These are phyloP conservation scores for Corchorus olitorius DNA, from an alignment of 345 rosid genomes.

Conservation along the genomic window DNA sequence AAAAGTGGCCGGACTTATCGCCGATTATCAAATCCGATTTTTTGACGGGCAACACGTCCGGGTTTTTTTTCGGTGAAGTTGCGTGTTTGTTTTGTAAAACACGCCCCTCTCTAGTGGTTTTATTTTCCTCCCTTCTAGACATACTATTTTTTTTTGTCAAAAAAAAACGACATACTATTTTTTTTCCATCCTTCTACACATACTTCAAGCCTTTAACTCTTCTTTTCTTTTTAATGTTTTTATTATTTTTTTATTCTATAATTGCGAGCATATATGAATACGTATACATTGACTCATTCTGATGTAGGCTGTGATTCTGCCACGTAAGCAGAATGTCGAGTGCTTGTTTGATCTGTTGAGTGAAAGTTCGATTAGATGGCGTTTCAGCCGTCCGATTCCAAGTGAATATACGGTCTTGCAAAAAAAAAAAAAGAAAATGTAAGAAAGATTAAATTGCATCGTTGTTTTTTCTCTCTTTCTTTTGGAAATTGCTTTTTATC, in stretches of 20 bases:
- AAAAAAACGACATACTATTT: no score
- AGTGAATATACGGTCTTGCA: not conserved
- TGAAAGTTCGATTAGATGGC: not conserved
- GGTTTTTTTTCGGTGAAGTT: slow-evolving; percentile 52
- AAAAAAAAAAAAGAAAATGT: not conserved
- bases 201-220: not conserved
- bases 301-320: not conserved
- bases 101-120: not conserved
- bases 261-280: not conserved
- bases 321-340: not conserved
- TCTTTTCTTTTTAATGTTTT: not conserved
- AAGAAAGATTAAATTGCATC: not conserved
- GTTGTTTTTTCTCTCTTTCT: no score
- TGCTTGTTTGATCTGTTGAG: not conserved
- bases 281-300: not conserved
- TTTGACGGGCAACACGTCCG: slow-evolving; percentile 59
- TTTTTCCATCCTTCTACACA: not conserved
- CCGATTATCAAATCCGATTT: slow-evolving; percentile 73
- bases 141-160: not conserved
- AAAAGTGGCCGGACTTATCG: slow-evolving; percentile 66
- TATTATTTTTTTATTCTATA: not conserved
- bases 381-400: no score
- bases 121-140: no score
- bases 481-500: no score
- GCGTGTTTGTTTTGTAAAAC: slow-evolving; percentile 25